Percentiles rank a stretch among this genome's conserved stretches.
Conservation (phyloP, 495 filamentous ascomycete species). For the Cladorrhinum samala region DNA sequence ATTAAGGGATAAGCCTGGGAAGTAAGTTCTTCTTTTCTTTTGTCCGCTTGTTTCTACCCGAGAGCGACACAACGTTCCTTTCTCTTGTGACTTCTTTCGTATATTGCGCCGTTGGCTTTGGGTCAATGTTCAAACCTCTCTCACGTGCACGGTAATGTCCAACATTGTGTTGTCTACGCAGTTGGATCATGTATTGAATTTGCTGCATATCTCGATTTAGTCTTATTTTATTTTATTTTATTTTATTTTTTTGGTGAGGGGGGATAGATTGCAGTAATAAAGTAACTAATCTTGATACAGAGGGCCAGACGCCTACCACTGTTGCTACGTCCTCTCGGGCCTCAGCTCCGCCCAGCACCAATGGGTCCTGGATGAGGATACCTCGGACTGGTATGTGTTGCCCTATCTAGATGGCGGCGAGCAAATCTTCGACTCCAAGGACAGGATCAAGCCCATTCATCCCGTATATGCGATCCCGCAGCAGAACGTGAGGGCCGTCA, state of each 20-base stretch:
- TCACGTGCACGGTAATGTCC: no score
- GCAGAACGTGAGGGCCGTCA: slow-evolving; percentile 56
- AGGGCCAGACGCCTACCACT: slow-evolving; percentile 80
- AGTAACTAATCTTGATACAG: slow-evolving; percentile 33
- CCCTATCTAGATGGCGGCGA: slow-evolving; percentile 42
- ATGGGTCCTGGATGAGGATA: slow-evolving; percentile 48
- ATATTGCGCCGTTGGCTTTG: no score
- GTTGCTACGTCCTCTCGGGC: slow-evolving; percentile 82
- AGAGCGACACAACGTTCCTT: no score
- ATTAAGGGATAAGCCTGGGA: slow-evolving; percentile 86
- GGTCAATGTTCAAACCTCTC: no score
- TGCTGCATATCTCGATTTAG: no score
- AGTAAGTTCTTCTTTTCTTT: slow-evolving; percentile 51
- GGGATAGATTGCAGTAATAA: neutral
- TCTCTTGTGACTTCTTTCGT: no score
- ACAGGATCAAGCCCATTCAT: slow-evolving; percentile 57
- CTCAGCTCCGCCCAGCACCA: slow-evolving; percentile 74
- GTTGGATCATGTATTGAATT: no score
- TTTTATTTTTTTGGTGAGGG: no score
- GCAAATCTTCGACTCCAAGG: slow-evolving; percentile 46
- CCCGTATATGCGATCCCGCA: slow-evolving; percentile 82
- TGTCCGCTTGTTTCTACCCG: neutral
- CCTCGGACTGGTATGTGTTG: slow-evolving; percentile 51
- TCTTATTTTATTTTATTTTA: no score
- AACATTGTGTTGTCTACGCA: no score